Conservation (phyloP, 1,139 yeast genomes). For the Wickerhamomyces sp. region DNA sequence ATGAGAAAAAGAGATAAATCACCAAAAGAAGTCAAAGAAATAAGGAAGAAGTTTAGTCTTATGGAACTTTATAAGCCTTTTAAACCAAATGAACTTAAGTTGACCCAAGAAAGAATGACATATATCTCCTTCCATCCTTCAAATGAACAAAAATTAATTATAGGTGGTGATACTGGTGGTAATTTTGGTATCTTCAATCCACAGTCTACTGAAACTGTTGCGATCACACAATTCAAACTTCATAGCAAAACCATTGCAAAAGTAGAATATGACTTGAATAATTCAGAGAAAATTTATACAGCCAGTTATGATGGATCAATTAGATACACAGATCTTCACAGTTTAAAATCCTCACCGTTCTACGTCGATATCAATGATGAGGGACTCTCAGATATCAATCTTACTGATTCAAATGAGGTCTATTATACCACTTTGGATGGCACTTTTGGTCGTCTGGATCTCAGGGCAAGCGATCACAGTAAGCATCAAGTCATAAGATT, state of each 20-base stretch:
- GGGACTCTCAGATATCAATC: slow-evolving; percentile 56
- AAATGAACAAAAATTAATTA: slow-evolving; percentile 51
- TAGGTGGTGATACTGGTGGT: slow-evolving; percentile 88
- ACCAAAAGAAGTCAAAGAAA: slow-evolving; percentile 38
- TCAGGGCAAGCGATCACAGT: slow-evolving; percentile 41
- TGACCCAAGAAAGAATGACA: slow-evolving; percentile 72
- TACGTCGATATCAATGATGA: slow-evolving; percentile 49
- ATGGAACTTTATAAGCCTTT: slow-evolving; percentile 50
- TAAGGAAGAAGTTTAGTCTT: slow-evolving; percentile 49
- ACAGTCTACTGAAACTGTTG: slow-evolving; percentile 40
- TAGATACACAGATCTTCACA: slow-evolving; percentile 62
- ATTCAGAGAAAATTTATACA: slow-evolving; percentile 55
- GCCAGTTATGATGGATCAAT: slow-evolving; percentile 87
- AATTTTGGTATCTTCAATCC: slow-evolving; percentile 89
- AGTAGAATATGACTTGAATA: slow-evolving; percentile 47
- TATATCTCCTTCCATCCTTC: slow-evolving; percentile 76
- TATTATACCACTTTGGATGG: slow-evolving; percentile 80
- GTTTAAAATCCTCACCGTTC: slow-evolving; percentile 55
- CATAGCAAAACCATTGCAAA: slow-evolving; percentile 75
- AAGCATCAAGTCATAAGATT: slow-evolving; percentile 46
- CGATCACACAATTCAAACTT: slow-evolving; percentile 60
- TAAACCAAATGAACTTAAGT: slow-evolving; percentile 66
- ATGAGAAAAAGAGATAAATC: slow-evolving; percentile 30
- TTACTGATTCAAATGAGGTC: slow-evolving; percentile 51
- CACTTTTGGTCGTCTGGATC: slow-evolving; percentile 65